These are phyloP conservation scores for Annulohypoxylon maeteangense DNA, from an alignment of 495 filamentous ascomycete species.

Conservation along the genomic window DNA sequence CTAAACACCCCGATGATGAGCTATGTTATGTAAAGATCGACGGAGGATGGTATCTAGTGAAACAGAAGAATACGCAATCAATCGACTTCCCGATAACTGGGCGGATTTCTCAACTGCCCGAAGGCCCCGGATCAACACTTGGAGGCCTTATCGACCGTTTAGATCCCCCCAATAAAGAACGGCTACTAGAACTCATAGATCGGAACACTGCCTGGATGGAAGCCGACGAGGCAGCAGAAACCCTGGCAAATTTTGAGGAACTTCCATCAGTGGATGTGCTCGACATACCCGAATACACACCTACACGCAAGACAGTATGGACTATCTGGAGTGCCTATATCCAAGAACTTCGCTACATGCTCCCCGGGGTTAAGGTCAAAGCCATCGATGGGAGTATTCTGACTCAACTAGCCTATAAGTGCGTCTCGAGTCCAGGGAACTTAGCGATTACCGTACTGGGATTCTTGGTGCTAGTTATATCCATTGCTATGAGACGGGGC, in stretches of 20 bases:
- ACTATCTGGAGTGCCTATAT: neutral
- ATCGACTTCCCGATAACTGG: no score
- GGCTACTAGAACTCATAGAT: conserved; percentile 20
- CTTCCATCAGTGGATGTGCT: neutral
- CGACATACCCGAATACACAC: neutral
- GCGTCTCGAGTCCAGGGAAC: neutral
- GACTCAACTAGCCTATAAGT: neutral
- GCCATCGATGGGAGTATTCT: neutral
- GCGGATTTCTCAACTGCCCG: neutral
- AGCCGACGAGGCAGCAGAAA: conserved; percentile 1
- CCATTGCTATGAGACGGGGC: neutral
- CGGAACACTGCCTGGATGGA: conserved; percentile 4
- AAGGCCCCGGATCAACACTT: neutral
- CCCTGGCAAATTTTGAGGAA: neutral
- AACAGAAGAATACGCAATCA: no score
- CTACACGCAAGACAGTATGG: neutral
- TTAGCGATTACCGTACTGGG: neutral
- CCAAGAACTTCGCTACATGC: neutral
- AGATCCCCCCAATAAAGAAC: conserved; percentile 3
- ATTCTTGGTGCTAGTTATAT: neutral
- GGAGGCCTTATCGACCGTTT: neutral
- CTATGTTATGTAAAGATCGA: neutral
- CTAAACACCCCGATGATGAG: neutral
- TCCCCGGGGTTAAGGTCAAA: neutral
- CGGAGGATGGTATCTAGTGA: neutral